Percentiles rank a stretch among this genome's conserved stretches.
These are phyloP conservation scores for Leucosporidium yakuticum DNA, from an alignment of 768 basidiomycete species.

Conservation along the genomic window DNA sequence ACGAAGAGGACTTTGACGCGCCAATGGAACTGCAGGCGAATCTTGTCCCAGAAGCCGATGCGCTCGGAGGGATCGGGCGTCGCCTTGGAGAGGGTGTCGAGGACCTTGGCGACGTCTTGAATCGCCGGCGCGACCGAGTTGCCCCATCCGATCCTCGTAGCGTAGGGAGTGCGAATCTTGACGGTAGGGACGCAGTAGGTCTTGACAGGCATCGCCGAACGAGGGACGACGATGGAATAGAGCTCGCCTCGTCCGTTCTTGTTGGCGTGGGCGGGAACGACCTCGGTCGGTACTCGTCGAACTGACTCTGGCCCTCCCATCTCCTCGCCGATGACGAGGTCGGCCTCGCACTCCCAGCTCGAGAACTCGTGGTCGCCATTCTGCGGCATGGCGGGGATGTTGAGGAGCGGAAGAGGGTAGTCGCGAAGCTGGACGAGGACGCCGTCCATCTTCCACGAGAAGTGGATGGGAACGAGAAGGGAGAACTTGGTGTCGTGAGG, in stretches of 20 bases:
- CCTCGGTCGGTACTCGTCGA: slow-evolving; percentile 52
- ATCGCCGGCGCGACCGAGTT: slow-evolving; percentile 78
- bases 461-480: slow-evolving; percentile 72
- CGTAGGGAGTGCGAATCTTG: slow-evolving; percentile 56
- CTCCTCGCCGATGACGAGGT: slow-evolving; percentile 82
- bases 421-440: slow-evolving; percentile 66
- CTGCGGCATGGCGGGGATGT: slow-evolving; percentile 52
- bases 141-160: slow-evolving; percentile 79
- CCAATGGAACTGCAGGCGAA: slow-evolving; percentile 81
- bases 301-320: slow-evolving; percentile 50
- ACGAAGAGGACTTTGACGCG: slow-evolving; percentile 60
- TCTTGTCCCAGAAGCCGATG: slow-evolving; percentile 94
- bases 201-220: slow-evolving; percentile 93
- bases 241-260: slow-evolving; percentile 52
- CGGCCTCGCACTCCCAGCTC: slow-evolving; percentile 62
- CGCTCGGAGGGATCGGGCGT: slow-evolving; percentile 74
- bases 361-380: slow-evolving; percentile 42
- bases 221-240: slow-evolving; percentile 51
- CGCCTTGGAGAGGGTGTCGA: slow-evolving; percentile 72
- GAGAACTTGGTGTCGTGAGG: slow-evolving; percentile 67
- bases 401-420: slow-evolving; percentile 79
- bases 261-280: slow-evolving; percentile 57
- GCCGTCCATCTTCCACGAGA: slow-evolving; percentile 62
- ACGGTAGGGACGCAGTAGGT: slow-evolving; percentile 74
- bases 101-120: slow-evolving; percentile 73